These are phyloP conservation scores for Ophiobolus disseminans DNA, from an alignment of 2,329 filamentous ascomycete species.

Conservation along the genomic window DNA sequence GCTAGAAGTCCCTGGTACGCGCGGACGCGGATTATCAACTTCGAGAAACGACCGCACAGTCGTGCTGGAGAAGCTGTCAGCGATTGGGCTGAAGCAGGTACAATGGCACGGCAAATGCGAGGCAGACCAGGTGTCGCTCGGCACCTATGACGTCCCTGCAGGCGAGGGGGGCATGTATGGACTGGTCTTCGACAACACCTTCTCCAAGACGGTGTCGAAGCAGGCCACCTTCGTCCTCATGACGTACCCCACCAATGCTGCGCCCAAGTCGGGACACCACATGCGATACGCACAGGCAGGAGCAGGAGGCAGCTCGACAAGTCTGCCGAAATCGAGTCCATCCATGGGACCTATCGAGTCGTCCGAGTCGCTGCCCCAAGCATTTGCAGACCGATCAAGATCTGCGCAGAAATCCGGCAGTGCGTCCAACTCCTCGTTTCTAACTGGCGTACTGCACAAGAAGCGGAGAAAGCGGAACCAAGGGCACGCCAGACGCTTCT, in stretches of 20 bases:
- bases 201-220: constrained; percentile 90
- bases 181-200: constrained; percentile 97
- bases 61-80: constrained; percentile 69
- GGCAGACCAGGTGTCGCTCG: constrained; percentile 92
- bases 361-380: constrained; percentile 57
- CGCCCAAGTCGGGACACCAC: constrained; percentile 76
- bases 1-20: constrained; percentile 62
- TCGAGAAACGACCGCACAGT: constrained; percentile 74
- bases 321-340: constrained; percentile 51
- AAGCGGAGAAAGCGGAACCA: constrained; percentile 91
- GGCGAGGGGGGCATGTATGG: constrained; percentile 92
- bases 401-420: constrained; percentile 38
- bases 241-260: constrained; percentile 84
- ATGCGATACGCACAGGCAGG: constrained; percentile 65
- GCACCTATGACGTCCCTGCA: constrained; percentile 78
- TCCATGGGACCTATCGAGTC: constrained; percentile 55
- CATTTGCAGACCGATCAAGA: constrained; percentile 50
- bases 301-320: constrained; percentile 55
- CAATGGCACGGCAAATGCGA: constrained; percentile 94
- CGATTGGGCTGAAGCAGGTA: constrained; percentile 67
- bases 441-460: constrained; percentile 87
- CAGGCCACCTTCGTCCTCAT: constrained; percentile 93
- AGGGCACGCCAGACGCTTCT: constrained; percentile 90
- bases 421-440: constrained; percentile 62
- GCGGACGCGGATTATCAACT: constrained; percentile 60